Conservation (phyloP, 2,329 filamentous ascomycete genomes). For the Chaetomium sp. region DNA sequence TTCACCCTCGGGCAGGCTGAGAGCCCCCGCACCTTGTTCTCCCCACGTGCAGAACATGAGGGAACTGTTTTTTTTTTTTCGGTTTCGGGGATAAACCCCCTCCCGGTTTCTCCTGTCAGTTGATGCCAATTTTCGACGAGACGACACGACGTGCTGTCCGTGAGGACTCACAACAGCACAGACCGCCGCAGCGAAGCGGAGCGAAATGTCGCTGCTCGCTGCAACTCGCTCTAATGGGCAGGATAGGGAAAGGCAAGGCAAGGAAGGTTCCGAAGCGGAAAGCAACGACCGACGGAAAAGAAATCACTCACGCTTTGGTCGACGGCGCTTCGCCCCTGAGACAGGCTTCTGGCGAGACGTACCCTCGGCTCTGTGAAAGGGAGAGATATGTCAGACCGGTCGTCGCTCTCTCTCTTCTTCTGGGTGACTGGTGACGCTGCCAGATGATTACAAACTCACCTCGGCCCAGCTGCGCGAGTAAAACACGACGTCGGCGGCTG, state of each 20-base stretch:
- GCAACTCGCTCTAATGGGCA: neutral
- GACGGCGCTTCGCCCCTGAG: slow-evolving; percentile 38
- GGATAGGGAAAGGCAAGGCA: neutral
- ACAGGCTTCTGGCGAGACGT: slow-evolving; percentile 40
- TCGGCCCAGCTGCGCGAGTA: slow-evolving; percentile 67
- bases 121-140: neutral
- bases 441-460: slow-evolving; percentile 35
- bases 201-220: neutral
- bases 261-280: too few relatives aligned
- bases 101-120: too few relatives aligned
- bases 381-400: neutral
- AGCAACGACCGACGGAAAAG: neutral
- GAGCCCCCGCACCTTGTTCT: slow-evolving; percentile 38
- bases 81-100: too few relatives aligned
- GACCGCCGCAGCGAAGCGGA: too few relatives aligned
- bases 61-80: slow-evolving; percentile 23
- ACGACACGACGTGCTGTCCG: neutral
- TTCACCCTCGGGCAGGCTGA: slow-evolving; percentile 32
- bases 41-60: slow-evolving; percentile 41
- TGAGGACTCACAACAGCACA: too few relatives aligned
- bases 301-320: slow-evolving; percentile 38
- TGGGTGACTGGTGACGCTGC: neutral
- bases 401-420: neutral
- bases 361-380: slow-evolving; percentile 29
- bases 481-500: slow-evolving; percentile 63